These are phyloP conservation scores for Chaetoscypha palmicola DNA, from an alignment of 2,329 filamentous ascomycete species.

Conservation along the genomic window DNA sequence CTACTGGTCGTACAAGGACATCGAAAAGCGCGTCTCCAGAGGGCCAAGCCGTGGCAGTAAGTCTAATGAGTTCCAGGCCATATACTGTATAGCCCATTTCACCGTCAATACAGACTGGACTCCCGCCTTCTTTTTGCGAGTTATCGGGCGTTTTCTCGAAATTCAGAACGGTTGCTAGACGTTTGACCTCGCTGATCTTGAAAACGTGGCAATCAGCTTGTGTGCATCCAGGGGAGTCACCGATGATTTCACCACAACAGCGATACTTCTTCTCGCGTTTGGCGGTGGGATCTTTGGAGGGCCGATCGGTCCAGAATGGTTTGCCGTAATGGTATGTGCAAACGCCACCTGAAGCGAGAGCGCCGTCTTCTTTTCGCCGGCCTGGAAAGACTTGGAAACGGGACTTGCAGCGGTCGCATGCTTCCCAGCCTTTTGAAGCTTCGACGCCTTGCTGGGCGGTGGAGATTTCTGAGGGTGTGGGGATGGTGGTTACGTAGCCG, in stretches of 20 bases:
- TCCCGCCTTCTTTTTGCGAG: constrained; percentile 39
- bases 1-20: constrained; percentile 74
- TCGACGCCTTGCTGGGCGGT: constrained; percentile 58
- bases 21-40: constrained; percentile 68
- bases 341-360: constrained; percentile 66
- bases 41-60: constrained; percentile 88
- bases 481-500: constrained; percentile 69
- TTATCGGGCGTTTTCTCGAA: constrained; percentile 74
- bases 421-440: constrained; percentile 70
- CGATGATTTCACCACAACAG: constrained; percentile 73
- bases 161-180: constrained; percentile 71
- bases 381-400: constrained; percentile 92
- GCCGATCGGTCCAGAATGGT: constrained; percentile 46
- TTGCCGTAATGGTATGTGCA: constrained; percentile 81
- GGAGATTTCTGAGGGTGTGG: constrained; percentile 58
- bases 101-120: constrained; percentile 83
- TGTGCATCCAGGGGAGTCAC: constrained; percentile 68
- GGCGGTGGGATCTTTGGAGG: constrained; percentile 47
- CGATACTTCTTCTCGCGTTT: constrained; percentile 57
- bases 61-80: constrained; percentile 80
- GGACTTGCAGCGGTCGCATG: constrained; percentile 77
- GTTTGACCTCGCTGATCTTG: constrained; percentile 69
- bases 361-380: constrained; percentile 66
- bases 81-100: constrained; percentile 94
- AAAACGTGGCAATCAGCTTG: constrained; percentile 72